A percentile compares a stretch with the other conserved stretches of the same genome.
Evolutionary conservation across 2,329 filamentous ascomycete species (phyloP).

Genomic region (Chrysosporium keratinophilum): DNA sequence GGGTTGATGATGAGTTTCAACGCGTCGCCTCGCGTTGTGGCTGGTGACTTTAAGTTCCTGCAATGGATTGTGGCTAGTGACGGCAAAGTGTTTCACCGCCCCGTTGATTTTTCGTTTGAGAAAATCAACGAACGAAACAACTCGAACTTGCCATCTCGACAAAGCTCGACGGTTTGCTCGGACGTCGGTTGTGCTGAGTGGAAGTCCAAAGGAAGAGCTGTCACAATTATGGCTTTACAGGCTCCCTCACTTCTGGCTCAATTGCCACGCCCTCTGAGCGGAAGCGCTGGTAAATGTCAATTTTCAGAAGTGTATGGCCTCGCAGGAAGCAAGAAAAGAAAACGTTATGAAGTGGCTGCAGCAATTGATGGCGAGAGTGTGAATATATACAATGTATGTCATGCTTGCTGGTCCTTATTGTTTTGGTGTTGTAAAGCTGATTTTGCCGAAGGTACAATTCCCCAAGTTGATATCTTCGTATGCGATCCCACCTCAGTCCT

Average conservation of each 20-base stretch:
- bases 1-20: not conserved
- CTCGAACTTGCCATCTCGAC: not conserved
- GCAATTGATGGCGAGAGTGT: slow-evolving; percentile 52
- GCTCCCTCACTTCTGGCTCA: slow-evolving; percentile 37
- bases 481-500: slow-evolving; percentile 50
- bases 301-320: slow-evolving; percentile 44
- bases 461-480: slow-evolving; percentile 52
- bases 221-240: slow-evolving; percentile 34
- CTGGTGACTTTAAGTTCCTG: not conserved
- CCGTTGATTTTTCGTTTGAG: slow-evolving; percentile 2
- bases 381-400: slow-evolving; percentile 51
- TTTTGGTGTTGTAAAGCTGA: not conserved
- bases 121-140: not conserved
- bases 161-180: not conserved
- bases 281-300: slow-evolving; percentile 31
- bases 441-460: slow-evolving; percentile 44
- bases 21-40: slow-evolving; percentile 8
- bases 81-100: slow-evolving; percentile 9
- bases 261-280: slow-evolving; percentile 37
- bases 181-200: too few relatives aligned
- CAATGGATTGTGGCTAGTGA: slow-evolving; percentile 11
- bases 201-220: not conserved
- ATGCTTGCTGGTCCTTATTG: not conserved
- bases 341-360: slow-evolving; percentile 51
- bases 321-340: slow-evolving; percentile 48